Evolutionary conservation across 768 basidiomycete species (phyloP), one percentile per base, ranked within the genome.

Genomic region (Crassisporium funariophilum): DNA sequence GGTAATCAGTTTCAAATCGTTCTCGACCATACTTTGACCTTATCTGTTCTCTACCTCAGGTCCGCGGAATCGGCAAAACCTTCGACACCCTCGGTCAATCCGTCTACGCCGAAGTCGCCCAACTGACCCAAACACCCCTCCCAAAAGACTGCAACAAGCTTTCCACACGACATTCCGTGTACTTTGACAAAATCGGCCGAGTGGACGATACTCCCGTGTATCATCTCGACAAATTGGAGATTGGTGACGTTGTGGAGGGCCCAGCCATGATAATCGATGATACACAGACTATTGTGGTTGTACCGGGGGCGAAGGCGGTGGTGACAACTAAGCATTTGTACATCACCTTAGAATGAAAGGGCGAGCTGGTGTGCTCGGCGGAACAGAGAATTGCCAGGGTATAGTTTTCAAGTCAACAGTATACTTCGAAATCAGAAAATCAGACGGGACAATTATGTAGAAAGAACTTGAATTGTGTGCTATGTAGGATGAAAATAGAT

Each of bases 221-320:
- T 64, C 59, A 84, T 56, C 69, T 98, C 50, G 81, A 80, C 34
- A 68, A 71, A 11, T 66, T 98, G 47, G 71, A 69, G 0, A 70
- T 83, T 10, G 94, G 93, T 3, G 86, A 92, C 46, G 70, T 74
- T 31, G 71, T 95, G 20, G 67, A 78, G 35, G 95, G 95, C 6
- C 94, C 95, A 7, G 91, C 93, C 25, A 86, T 98, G 81, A 86
- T 98, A 50, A 90, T 97, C 57, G 95, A 98, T 65, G 76, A 91
- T 55, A 98, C 95, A 16, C 95, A 97, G 72, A 97, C 95, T 17
- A 91, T 98, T 50, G 87, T 98, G 23, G 67, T 98, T 4, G 82
- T 92, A 16, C 88, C 91, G 0, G 82, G 77, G 12, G 82, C 87
- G 40, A 79, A 65, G 60, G 87, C 81, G 15, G 69, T 86, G 6